These are phyloP conservation scores for Cairneyella variabilis DNA, from an alignment of 495 filamentous ascomycete genomes.

Conservation along the genomic window DNA sequence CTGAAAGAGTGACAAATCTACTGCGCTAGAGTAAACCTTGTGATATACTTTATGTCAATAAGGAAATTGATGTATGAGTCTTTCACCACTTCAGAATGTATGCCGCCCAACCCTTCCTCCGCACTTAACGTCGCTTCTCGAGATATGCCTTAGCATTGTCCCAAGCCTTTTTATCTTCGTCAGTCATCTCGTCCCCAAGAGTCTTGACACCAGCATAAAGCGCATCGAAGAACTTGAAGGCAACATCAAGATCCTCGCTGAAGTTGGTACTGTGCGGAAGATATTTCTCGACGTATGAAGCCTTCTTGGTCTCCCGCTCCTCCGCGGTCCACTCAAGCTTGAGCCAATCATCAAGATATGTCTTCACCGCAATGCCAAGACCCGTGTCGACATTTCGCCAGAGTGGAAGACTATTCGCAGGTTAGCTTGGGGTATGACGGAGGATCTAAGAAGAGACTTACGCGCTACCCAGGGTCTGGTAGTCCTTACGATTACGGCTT, in stretches of 20 bases:
- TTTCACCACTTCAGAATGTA: too few relatives aligned
- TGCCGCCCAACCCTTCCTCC: slow-evolving; percentile 19
- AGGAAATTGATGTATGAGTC: too few relatives aligned
- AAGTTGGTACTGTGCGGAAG: slow-evolving; percentile 75
- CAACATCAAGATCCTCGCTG: slow-evolving; percentile 69
- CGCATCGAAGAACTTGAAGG: slow-evolving; percentile 80
- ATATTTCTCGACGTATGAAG: slow-evolving; percentile 56
- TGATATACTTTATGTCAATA: too few relatives aligned
- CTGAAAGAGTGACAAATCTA: too few relatives aligned
- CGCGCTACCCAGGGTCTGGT: slow-evolving; percentile 66
- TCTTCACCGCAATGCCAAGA: slow-evolving; percentile 86
- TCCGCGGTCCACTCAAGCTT: slow-evolving; percentile 56
- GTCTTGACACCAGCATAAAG: slow-evolving; percentile 67
- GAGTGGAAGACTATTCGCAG: slow-evolving; percentile 68
- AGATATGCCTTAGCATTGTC: slow-evolving; percentile 65
- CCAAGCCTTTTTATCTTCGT: slow-evolving; percentile 56
- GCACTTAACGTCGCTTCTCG: slow-evolving; percentile 38
- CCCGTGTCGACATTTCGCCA: slow-evolving; percentile 77
- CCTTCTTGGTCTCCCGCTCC: slow-evolving; percentile 52
- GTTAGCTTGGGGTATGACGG: background rate
- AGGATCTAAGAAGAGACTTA: slow-evolving; percentile 42
- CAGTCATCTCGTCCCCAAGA: slow-evolving; percentile 56
- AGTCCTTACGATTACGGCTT: slow-evolving; percentile 65
- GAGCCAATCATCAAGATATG: slow-evolving; percentile 80
- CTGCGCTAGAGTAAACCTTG: too few relatives aligned